Evolutionary conservation across 2,329 filamentous ascomycete species (phyloP).

Genomic region (Penicillium sp.): DNA sequence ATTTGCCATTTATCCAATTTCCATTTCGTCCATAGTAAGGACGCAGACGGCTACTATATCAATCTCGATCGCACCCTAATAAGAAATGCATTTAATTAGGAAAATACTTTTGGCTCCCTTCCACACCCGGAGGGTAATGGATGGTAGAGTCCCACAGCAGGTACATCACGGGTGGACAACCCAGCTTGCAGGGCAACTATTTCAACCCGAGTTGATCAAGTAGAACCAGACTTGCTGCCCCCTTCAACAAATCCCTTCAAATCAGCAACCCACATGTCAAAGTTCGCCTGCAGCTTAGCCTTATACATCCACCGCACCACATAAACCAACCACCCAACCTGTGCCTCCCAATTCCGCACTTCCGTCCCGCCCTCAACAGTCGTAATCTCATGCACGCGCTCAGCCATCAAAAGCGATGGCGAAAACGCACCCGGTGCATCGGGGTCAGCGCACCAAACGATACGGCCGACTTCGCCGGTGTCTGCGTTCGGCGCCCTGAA

Average conservation of each 20-base stretch:
- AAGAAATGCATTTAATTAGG: too few species aligned
- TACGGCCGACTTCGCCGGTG: slow-evolving; percentile 20
- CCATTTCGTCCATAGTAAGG: too few species aligned
- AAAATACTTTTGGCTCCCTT: background rate
- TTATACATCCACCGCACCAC: slow-evolving; percentile 44
- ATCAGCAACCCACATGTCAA: slow-evolving; percentile 42
- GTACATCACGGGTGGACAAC: background rate
- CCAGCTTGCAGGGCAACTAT: background rate
- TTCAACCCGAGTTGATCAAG: background rate
- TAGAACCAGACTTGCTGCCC: background rate
- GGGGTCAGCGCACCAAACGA: slow-evolving; percentile 30
- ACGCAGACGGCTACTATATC: background rate
- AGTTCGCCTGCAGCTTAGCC: slow-evolving; percentile 34
- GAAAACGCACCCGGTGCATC: slow-evolving; percentile 30
- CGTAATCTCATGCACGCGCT: slow-evolving; percentile 49
- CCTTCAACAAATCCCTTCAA: slow-evolving; percentile 43
- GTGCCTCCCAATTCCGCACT: slow-evolving; percentile 47
- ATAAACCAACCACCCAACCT: slow-evolving; percentile 43
- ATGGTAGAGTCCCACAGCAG: background rate
- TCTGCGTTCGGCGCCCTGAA: slow-evolving; percentile 27
- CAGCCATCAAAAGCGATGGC: slow-evolving; percentile 40
- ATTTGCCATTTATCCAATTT: too few species aligned
- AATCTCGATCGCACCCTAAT: background rate
- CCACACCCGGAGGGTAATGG: background rate
- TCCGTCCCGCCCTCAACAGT: slow-evolving; percentile 35